Conservation (phyloP, 345 rosid genomes). For the Hibiscus syriacus region DNA sequence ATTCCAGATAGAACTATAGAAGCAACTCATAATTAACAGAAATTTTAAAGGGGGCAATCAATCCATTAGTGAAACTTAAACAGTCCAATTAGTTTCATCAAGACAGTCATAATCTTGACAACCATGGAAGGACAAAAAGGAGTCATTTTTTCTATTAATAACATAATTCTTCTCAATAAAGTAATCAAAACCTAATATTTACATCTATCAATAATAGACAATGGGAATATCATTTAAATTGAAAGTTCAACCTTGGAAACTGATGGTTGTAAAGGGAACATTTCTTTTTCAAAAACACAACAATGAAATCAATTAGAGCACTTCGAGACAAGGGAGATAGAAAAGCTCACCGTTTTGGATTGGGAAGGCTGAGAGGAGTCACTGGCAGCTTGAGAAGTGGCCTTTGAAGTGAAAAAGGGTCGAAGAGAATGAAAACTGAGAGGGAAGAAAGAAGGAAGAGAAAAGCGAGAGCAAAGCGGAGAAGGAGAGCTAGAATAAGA, state of each 20-base stretch:
- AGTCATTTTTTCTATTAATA: background rate
- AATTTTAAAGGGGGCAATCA: background rate
- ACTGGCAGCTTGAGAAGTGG: constrained; percentile 23
- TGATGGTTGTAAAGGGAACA: background rate
- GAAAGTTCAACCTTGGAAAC: background rate
- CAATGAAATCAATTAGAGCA: background rate
- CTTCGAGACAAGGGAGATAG: background rate
- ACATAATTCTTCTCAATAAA: background rate
- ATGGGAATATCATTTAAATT: background rate
- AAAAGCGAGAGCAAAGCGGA: constrained; percentile 29
- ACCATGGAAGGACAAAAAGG: background rate
- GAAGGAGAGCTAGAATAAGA: constrained; percentile 24
- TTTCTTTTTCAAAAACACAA: background rate
- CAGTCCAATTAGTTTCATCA: background rate
- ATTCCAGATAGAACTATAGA: too few relatives aligned
- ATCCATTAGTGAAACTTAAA: background rate
- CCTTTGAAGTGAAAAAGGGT: constrained; percentile 32
- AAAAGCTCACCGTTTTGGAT: constrained; percentile 38
- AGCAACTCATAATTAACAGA: background rate
- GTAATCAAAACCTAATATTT: background rate
- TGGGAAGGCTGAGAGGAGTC: constrained; percentile 32
- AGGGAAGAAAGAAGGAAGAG: constrained; percentile 32
- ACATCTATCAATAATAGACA: background rate
- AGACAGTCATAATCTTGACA: background rate
- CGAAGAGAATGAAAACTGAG: constrained; percentile 33